A percentile compares a stretch with the other conserved stretches of the same genome.
These are phyloP conservation scores for Trichoderma lentiforme DNA, from an alignment of 2,329 filamentous ascomycete species.

Conservation along the genomic window DNA sequence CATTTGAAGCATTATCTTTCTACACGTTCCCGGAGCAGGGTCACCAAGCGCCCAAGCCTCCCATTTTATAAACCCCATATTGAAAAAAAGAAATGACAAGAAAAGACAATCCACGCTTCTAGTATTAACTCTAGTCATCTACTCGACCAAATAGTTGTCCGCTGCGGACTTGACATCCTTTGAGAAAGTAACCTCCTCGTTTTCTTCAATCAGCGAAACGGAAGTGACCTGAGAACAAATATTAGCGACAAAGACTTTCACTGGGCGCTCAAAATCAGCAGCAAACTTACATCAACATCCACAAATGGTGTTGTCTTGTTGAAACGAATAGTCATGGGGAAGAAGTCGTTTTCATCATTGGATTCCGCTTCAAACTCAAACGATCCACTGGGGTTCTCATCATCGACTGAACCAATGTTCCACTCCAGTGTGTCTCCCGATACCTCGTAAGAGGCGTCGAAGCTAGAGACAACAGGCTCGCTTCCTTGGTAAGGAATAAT, in stretches of 20 bases:
- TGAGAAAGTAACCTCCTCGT: constrained; percentile 76
- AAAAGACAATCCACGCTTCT: constrained; percentile 18
- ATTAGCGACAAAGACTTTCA: constrained; percentile 19
- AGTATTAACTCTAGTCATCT: constrained; percentile 33
- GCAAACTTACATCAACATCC: constrained; percentile 80
- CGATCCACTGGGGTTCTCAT: constrained; percentile 75
- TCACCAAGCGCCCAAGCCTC: constrained; percentile 20
- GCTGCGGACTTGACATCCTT: constrained; percentile 76
- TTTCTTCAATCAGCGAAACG: constrained; percentile 69
- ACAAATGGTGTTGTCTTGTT: constrained; percentile 82
- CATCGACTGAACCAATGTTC: constrained; percentile 83
- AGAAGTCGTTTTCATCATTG: constrained; percentile 88
- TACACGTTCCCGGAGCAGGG: constrained; percentile 23
- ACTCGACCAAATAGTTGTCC: constrained; percentile 75
- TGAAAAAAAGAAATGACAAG: neutral
- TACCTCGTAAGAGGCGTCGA: constrained; percentile 91
- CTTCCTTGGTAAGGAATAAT: constrained; percentile 80
- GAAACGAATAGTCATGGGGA: constrained; percentile 93
- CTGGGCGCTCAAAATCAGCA: neutral
- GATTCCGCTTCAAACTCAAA: constrained; percentile 95
- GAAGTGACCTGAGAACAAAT: constrained; percentile 52
- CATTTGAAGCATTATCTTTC: constrained; percentile 19
- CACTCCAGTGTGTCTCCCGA: constrained; percentile 91
- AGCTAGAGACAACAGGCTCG: constrained; percentile 87
- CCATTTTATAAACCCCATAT: constrained; percentile 22